These are phyloP conservation scores for Naganishia sp. DNA, from an alignment of 1,284 basidiomycete genomes.

Conservation along the genomic window DNA sequence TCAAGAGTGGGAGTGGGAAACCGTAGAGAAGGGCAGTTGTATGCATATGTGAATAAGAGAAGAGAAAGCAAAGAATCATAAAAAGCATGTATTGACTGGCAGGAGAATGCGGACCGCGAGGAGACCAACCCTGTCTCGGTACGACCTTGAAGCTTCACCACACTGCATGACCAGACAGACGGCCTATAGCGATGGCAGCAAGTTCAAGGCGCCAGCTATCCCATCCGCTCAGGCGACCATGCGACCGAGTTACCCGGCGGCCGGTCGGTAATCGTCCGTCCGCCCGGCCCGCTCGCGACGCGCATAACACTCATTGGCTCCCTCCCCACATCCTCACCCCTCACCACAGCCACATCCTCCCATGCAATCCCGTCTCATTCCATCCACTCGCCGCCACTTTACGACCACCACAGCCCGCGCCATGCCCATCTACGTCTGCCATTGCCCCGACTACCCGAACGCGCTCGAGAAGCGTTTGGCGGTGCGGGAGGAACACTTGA, in stretches of 20 bases:
- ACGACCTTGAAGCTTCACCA: too few relatives aligned
- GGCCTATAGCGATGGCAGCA: too few relatives aligned
- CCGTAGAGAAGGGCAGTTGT: neutral
- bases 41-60: neutral
- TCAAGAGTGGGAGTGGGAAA: conserved; percentile 20
- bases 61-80: neutral
- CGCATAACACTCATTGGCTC: conserved; percentile 3
- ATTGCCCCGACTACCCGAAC: conserved; percentile 50
- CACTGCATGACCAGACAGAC: too few relatives aligned
- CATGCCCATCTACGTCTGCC: conserved; percentile 51
- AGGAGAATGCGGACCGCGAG: too few relatives aligned
- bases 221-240: neutral
- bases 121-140: too few relatives aligned
- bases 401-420: conserved; percentile 12
- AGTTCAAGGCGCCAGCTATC: too few relatives aligned
- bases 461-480: conserved; percentile 44
- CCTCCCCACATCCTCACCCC: neutral
- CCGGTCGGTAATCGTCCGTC: neutral
- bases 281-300: conserved; percentile 1
- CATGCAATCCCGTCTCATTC: neutral
- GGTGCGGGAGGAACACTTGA: conserved; percentile 45
- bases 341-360: too few relatives aligned
- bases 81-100: neutral
- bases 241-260: neutral
- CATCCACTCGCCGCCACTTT: neutral